Evolutionary conservation across 2,329 filamentous ascomycete species (phyloP).

Genomic region (Chaetomium globosum): DNA sequence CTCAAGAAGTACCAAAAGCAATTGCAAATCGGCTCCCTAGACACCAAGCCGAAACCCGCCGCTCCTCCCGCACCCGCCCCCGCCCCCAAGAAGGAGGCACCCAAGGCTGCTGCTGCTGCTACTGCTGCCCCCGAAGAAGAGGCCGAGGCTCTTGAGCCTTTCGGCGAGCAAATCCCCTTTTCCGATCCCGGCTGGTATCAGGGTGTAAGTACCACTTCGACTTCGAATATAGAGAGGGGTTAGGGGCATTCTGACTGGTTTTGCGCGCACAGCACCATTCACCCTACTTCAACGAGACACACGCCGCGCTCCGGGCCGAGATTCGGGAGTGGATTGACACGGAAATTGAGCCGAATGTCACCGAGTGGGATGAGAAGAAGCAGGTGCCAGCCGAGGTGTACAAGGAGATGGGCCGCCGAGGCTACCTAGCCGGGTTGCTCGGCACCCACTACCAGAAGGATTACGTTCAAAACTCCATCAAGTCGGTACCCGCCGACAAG

Average conservation of each 20-base stretch:
- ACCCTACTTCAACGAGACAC: conserved; percentile 93
- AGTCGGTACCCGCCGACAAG: conserved; percentile 79
- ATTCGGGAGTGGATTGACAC: conserved; percentile 88
- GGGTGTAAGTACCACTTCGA: conserved; percentile 60
- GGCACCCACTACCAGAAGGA: conserved; percentile 80
- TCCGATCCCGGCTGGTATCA: conserved; percentile 95
- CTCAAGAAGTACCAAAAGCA: conserved; percentile 82
- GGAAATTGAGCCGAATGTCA: conserved; percentile 87
- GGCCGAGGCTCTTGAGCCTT: conserved; percentile 77
- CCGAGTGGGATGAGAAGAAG: conserved; percentile 96
- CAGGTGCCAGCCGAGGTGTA: conserved; percentile 86
- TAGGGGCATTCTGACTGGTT: conserved; percentile 17
- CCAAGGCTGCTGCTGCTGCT: conserved; percentile 45
- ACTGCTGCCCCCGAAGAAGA: conserved; percentile 50
- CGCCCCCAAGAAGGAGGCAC: conserved; percentile 45
- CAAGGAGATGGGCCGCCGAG: conserved; percentile 90
- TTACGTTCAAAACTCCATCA: conserved; percentile 70
- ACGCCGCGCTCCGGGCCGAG: conserved; percentile 87
- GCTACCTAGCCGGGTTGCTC: conserved; percentile 89
- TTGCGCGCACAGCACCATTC: conserved; percentile 76
- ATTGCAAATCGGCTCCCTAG: conserved; percentile 82
- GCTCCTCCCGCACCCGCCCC: conserved; percentile 58
- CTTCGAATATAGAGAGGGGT: too few relatives aligned
- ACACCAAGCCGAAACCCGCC: conserved; percentile 75
- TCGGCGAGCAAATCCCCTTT: conserved; percentile 85